These are phyloP conservation scores for Guadua angustifolia DNA, from an alignment of 176 grass and related monocot genomes.

Conservation along the genomic window DNA sequence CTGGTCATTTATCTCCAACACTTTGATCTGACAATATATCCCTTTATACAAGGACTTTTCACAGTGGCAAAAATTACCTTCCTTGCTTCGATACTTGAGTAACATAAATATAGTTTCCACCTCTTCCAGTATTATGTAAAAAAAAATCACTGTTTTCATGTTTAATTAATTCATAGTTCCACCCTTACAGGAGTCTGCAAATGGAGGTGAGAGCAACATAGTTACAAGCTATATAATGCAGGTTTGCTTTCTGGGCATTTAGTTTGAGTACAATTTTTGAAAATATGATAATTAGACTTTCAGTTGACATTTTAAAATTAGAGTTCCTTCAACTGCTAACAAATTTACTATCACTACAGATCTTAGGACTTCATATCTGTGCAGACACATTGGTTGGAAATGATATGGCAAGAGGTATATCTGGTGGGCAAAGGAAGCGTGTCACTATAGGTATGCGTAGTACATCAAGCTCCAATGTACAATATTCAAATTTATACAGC, in stretches of 20 bases:
- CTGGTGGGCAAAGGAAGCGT: constrained; percentile 75
- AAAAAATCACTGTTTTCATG: background rate
- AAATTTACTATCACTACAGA: constrained; percentile 28
- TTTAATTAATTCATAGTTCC: background rate
- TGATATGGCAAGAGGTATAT: constrained; percentile 71
- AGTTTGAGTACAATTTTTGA: constrained; percentile 23
- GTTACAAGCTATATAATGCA: constrained; percentile 72
- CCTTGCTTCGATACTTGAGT: background rate
- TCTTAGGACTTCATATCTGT: constrained; percentile 65
- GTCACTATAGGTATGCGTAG: constrained; percentile 62
- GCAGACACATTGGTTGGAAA: constrained; percentile 68
- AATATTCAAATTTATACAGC: background rate
- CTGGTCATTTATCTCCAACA: background rate
- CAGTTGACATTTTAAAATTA: background rate
- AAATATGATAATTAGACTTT: background rate
- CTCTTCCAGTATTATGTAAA: background rate
- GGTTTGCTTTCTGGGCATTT: constrained; percentile 31
- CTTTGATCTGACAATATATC: background rate
- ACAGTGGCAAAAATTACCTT: background rate
- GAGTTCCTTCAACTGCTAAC: background rate
- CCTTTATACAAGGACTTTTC: background rate
- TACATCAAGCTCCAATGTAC: background rate
- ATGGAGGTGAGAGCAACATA: constrained; percentile 50
- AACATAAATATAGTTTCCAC: background rate
- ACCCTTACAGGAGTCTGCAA: constrained; percentile 55